Evolutionary conservation across 2,329 filamentous ascomycete species (phyloP).

Genomic region (Tolypocladium tundrense): DNA sequence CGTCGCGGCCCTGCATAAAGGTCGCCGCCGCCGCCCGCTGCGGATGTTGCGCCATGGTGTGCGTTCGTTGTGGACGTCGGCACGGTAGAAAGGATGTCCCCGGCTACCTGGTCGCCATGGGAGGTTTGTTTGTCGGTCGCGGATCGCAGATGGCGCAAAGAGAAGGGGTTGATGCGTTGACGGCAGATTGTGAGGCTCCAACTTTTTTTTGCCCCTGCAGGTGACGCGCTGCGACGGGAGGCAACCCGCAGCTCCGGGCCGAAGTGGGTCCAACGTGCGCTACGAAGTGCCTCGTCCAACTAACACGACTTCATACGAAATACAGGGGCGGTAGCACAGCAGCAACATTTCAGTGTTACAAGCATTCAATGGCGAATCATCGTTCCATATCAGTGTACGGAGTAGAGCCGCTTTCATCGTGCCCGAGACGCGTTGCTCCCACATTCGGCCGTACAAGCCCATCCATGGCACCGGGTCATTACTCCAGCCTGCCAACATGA

Average conservation of each 20-base stretch:
- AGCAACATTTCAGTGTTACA: too few relatives aligned
- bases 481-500: background rate
- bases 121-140: background rate
- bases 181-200: slow-evolving; percentile 1
- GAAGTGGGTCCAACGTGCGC: background rate
- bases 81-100: background rate
- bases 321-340: too few relatives aligned
- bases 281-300: too few relatives aligned
- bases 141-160: background rate
- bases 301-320: too few relatives aligned
- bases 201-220: slow-evolving; percentile 3
- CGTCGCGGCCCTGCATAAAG: slow-evolving; percentile 20
- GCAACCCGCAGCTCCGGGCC: background rate
- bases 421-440: background rate
- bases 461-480: background rate
- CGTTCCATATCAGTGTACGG: too few relatives aligned
- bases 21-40: slow-evolving; percentile 5
- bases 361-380: too few relatives aligned
- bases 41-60: slow-evolving; percentile 22
- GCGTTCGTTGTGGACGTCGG: background rate
- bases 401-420: background rate
- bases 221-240: background rate
- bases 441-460: background rate
- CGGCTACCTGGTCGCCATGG: background rate
- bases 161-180: background rate